Evolutionary conservation across 179 eudicot genomes (phyloP).

Genomic region (Nepenthes alata): DNA sequence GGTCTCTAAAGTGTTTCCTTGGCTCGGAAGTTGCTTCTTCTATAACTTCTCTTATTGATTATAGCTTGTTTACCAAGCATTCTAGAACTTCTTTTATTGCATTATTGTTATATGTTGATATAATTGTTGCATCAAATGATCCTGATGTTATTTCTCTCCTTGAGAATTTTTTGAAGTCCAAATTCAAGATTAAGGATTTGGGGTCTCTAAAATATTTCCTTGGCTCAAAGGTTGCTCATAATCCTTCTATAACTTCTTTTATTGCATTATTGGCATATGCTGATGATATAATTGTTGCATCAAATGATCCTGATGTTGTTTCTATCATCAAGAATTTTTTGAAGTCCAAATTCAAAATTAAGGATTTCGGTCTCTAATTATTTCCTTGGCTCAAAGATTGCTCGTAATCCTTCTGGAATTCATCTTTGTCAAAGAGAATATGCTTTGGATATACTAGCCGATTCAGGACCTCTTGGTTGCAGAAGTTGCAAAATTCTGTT

Average conservation of each 20-base stretch:
- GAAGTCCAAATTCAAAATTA: neutral
- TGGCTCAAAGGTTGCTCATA: neutral
- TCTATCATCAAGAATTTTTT: neutral
- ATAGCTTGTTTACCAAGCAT: no score
- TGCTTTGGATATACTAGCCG: neutral
- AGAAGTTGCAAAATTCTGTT: neutral
- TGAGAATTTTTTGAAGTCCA: no score
- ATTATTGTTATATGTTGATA: neutral
- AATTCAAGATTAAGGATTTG: no score
- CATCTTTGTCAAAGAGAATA: neutral
- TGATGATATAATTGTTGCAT: neutral
- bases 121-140: neutral
- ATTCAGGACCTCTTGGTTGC: neutral
- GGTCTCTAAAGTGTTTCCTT: no score
- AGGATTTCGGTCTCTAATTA: neutral
- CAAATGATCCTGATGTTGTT: neutral
- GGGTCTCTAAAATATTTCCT: no score
- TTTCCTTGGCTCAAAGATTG: slow-evolving; percentile 1
- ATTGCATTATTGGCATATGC: neutral
- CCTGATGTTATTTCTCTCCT: no score
- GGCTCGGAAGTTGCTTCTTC: neutral
- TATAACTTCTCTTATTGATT: no score
- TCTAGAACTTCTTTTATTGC: neutral
- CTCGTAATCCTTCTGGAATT: neutral
- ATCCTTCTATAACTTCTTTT: neutral